Evolutionary conservation across 805 yeast species (phyloP).

Genomic region (Myxozyma sirexii): DNA sequence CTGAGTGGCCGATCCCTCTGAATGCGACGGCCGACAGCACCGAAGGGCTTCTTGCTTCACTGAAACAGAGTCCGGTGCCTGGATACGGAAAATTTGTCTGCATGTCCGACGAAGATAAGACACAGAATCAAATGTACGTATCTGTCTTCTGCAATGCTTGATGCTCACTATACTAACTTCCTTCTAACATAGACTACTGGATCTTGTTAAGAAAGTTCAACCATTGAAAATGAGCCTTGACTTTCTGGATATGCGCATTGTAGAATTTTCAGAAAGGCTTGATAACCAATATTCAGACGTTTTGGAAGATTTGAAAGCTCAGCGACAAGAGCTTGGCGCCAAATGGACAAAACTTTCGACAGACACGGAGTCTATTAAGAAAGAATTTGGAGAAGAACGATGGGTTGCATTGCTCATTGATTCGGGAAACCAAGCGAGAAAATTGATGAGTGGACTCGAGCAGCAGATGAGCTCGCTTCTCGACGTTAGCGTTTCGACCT

Average conservation of each 20-base stretch:
- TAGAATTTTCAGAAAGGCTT: conserved; percentile 8
- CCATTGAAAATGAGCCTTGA: conserved; percentile 25
- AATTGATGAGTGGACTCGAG: conserved; percentile 18
- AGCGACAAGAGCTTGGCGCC: not conserved
- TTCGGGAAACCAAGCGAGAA: conserved; percentile 17
- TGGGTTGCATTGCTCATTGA: conserved; percentile 19
- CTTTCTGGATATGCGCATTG: conserved; percentile 13
- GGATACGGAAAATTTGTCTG: conserved; percentile 26
- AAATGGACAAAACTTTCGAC: conserved; percentile 19
- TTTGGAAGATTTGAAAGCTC: not conserved
- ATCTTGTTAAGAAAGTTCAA: conserved; percentile 14
- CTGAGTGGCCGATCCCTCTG: conserved; percentile 13
- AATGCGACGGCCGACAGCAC: not conserved
- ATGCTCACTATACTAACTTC: too few relatives aligned
- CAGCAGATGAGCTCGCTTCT: conserved; percentile 7
- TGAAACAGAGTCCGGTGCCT: conserved; percentile 26
- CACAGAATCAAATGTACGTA: conserved; percentile 15
- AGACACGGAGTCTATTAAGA: not conserved
- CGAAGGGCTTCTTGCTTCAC: conserved; percentile 10
- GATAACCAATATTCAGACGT: conserved; percentile 3
- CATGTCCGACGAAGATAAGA: conserved; percentile 18
- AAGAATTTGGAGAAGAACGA: conserved; percentile 28
- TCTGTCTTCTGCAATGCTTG: too few relatives aligned
- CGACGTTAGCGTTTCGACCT: not conserved
- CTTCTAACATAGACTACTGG: conserved; percentile 6